Percentiles rank a stretch among this genome's conserved stretches.
These are phyloP conservation scores for Sporothrix sp. DNA, from an alignment of 2,329 filamentous ascomycete species.

Conservation along the genomic window DNA sequence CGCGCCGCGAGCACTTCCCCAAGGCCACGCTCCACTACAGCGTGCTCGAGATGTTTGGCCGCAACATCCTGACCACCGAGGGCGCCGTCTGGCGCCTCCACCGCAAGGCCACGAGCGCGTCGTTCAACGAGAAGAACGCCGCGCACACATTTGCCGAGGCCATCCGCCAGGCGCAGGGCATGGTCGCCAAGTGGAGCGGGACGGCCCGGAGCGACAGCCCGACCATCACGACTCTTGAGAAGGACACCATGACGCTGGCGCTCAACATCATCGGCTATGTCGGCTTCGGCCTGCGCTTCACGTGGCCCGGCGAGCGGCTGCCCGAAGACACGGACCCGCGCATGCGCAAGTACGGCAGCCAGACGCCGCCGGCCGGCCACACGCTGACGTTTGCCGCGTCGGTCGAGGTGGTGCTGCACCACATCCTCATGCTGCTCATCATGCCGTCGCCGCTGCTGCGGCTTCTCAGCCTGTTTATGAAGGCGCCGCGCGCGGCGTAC, in stretches of 20 bases:
- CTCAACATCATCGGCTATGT: constrained; percentile 54
- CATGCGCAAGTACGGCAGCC: constrained; percentile 39
- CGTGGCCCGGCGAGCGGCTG: constrained; percentile 53
- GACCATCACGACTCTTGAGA: constrained; percentile 47
- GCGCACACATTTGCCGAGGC: constrained; percentile 52
- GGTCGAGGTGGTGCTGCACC: constrained; percentile 50
- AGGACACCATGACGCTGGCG: constrained; percentile 55
- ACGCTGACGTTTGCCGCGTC: constrained; percentile 57
- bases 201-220: constrained; percentile 23
- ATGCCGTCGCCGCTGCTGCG: constrained; percentile 47
- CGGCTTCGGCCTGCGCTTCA: constrained; percentile 55
- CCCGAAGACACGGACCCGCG: constrained; percentile 34
- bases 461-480: constrained; percentile 37
- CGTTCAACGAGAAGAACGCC: constrained; percentile 70
- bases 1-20: constrained; percentile 59
- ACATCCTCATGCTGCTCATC: constrained; percentile 53
- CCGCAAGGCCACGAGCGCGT: constrained; percentile 59
- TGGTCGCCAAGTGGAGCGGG: constrained; percentile 47
- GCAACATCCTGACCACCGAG: constrained; percentile 63
- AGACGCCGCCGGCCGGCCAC: constrained; percentile 41
- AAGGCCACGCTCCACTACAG: constrained; percentile 54
- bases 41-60: constrained; percentile 55
- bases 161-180: constrained; percentile 50
- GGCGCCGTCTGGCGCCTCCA: constrained; percentile 62
- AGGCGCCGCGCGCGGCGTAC: constrained; percentile 40